These are phyloP conservation scores for Ceratobasidium sp. DNA, from an alignment of 1,284 basidiomycete genomes.

Conservation along the genomic window DNA sequence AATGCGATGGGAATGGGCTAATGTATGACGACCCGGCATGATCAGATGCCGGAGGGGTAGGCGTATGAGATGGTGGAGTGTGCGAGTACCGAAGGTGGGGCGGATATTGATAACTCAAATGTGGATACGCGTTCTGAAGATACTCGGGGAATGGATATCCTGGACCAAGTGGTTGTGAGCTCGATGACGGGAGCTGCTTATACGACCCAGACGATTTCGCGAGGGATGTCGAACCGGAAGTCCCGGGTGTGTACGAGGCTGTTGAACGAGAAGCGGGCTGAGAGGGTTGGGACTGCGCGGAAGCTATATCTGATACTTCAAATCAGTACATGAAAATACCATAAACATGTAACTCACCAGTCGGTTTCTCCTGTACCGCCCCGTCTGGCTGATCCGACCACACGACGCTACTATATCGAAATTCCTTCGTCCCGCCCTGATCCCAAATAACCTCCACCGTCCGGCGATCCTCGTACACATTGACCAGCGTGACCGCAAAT, in stretches of 20 bases:
- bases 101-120: background rate
- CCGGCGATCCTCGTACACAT: constrained; percentile 75
- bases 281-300: constrained; percentile 3
- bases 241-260: background rate
- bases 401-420: constrained; percentile 83
- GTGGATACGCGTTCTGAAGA: background rate
- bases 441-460: constrained; percentile 87
- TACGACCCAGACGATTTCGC: no score
- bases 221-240: background rate
- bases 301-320: background rate
- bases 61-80: background rate
- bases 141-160: background rate
- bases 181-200: background rate
- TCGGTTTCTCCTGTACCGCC: constrained; percentile 41
- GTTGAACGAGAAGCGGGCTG: background rate
- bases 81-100: background rate
- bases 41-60: background rate
- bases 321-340: background rate
- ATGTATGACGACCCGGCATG: background rate
- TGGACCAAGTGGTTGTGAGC: background rate
- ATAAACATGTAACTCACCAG: background rate
- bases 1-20: background rate
- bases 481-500: constrained; percentile 82
- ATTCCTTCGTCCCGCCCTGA: constrained; percentile 72
- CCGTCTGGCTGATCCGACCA: constrained; percentile 54